These are phyloP conservation scores for Tranzscheliella williamsii DNA, from an alignment of 1,284 basidiomycete genomes.

Conservation along the genomic window DNA sequence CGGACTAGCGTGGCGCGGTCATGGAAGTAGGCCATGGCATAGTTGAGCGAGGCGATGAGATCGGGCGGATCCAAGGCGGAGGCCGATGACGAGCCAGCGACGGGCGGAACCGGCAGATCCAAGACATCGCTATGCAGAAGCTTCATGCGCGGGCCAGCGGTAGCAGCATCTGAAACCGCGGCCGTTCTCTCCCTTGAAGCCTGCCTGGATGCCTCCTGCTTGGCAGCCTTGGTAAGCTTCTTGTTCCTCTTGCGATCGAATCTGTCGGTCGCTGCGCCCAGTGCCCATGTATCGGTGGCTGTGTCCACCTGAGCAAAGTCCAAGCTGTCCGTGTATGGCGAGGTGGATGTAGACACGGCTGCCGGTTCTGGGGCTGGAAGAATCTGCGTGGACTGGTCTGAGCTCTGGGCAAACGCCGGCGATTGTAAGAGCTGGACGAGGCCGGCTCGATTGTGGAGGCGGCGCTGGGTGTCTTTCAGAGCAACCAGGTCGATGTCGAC, in stretches of 20 bases:
- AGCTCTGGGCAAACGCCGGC: constrained; percentile 6
- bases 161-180: not conserved
- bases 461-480: constrained; percentile 24
- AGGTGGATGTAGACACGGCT: not conserved
- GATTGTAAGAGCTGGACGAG: constrained; percentile 34
- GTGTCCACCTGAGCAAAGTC: not conserved
- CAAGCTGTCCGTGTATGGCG: not conserved
- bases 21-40: constrained; percentile 54
- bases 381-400: not conserved
- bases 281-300: constrained; percentile 20
- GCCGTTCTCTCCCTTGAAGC: no score
- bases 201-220: not conserved
- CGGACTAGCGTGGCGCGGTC: constrained; percentile 33
- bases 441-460: constrained; percentile 6
- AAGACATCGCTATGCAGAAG: constrained; percentile 51
- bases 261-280: constrained; percentile 37
- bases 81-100: not conserved
- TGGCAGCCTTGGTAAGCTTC: constrained; percentile 11
- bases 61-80: constrained; percentile 30
- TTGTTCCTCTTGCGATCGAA: constrained; percentile 41
- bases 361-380: not conserved
- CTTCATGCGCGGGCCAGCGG: constrained; percentile 12
- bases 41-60: constrained; percentile 49
- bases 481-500: constrained; percentile 51
- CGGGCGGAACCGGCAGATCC: constrained; percentile 29